Conservation (phyloP, 371 early-diverging fungal species). For the Apophysomyces ossiformis region DNA sequence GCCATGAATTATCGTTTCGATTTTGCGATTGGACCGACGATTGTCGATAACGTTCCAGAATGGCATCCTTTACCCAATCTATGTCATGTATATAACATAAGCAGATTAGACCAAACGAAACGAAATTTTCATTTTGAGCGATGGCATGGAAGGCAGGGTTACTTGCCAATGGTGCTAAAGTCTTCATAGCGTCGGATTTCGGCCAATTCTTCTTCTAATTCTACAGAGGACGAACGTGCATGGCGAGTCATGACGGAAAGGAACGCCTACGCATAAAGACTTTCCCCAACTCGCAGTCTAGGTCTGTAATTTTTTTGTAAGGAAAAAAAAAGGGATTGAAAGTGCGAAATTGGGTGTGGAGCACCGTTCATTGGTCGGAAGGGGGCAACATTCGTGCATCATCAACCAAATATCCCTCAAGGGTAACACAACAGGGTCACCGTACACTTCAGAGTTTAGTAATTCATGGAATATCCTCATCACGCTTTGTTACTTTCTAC, state of each 20-base stretch:
- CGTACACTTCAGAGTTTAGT: too few species aligned
- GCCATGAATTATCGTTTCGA: conserved; percentile 59
- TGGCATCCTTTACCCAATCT: conserved; percentile 93
- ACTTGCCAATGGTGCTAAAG: conserved; percentile 78
- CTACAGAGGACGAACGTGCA: conserved; percentile 29
- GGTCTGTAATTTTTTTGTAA: not conserved
- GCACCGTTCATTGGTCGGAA: conserved; percentile 1
- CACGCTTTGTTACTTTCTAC: too few species aligned
- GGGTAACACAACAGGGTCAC: too few species aligned
- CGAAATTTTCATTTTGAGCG: too few species aligned
- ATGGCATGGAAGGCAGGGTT: not conserved
- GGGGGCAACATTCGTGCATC: not conserved
- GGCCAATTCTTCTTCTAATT: conserved; percentile 56
- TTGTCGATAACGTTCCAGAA: conserved; percentile 79
- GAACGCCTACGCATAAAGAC: not conserved
- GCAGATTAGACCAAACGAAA: too few species aligned
- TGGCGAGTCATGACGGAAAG: conserved; percentile 24
- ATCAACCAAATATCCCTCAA: not conserved
- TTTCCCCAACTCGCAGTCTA: too few species aligned
- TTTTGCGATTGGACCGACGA: conserved; percentile 55
- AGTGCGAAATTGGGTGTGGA: not conserved
- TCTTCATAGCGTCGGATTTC: conserved; percentile 82
- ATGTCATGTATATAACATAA: too few species aligned
- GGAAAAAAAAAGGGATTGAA: not conserved
- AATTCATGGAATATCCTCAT: too few species aligned